These are phyloP conservation scores for Coemansia sp. DNA, from an alignment of 192 early-diverging fungal species.

Conservation along the genomic window DNA sequence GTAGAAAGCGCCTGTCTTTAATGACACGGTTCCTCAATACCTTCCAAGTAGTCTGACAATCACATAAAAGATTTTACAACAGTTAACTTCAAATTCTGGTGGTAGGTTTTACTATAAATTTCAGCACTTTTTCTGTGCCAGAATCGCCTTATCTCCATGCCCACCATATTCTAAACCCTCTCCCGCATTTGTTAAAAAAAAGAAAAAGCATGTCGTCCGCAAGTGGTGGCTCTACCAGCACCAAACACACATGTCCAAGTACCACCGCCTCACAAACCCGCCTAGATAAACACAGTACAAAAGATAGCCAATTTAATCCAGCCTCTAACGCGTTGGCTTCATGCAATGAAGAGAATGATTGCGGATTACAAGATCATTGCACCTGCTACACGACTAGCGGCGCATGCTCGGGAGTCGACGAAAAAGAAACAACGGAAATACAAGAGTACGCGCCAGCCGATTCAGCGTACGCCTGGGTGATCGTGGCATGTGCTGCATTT, in stretches of 20 bases:
- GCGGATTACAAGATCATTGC: background rate
- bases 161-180: too few species aligned
- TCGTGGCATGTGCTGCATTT: conserved; percentile 33
- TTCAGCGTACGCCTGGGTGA: conserved; percentile 36
- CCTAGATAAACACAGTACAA: background rate
- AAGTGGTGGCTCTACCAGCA: background rate
- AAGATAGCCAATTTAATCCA: background rate
- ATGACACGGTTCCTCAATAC: background rate
- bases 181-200: too few species aligned
- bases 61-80: background rate
- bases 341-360: background rate
- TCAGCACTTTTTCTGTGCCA: background rate
- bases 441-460: conserved; percentile 14
- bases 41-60: background rate
- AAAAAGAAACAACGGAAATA: background rate
- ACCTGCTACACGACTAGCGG: background rate
- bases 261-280: background rate
- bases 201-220: background rate
- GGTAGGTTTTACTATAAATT: too few species aligned
- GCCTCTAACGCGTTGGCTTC: background rate
- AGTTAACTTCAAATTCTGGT: too few species aligned
- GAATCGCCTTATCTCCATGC: too few species aligned
- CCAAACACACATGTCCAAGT: background rate
- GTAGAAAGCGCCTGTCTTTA: background rate
- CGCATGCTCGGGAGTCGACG: too few species aligned